Percentiles rank a stretch among this genome's conserved stretches.
These are phyloP conservation scores for Luffa acutangula DNA, from an alignment of 306 rosid genomes.

Conservation along the genomic window DNA sequence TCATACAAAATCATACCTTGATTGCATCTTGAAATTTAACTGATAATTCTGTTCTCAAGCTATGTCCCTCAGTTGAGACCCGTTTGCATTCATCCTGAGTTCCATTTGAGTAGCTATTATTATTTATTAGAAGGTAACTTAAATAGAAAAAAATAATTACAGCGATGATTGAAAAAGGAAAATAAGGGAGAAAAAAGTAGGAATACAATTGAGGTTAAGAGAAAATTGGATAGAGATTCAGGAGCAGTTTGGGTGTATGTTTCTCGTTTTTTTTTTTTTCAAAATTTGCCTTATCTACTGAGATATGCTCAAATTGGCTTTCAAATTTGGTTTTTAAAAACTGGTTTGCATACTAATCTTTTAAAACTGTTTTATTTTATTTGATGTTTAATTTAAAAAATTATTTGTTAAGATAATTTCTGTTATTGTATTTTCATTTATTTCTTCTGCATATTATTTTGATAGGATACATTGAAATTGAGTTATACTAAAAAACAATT, in stretches of 20 bases:
- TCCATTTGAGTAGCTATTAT: conserved; percentile 17
- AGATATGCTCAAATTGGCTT: neutral
- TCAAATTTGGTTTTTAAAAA: neutral
- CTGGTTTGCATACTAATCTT: neutral
- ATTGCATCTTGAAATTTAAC: conserved; percentile 92
- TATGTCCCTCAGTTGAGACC: conserved; percentile 87
- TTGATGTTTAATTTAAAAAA: neutral
- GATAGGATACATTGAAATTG: neutral
- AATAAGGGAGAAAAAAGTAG: neutral
- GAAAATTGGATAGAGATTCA: neutral
- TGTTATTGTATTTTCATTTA: neutral
- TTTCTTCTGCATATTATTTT: neutral
- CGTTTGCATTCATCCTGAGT: conserved; percentile 96
- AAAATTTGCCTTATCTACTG: neutral
- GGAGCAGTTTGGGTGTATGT: neutral
- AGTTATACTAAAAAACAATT: neutral
- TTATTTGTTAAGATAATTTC: neutral
- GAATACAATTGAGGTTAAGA: neutral
- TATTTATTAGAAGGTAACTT: neutral
- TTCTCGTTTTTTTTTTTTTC: neutral
- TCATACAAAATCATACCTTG: conserved; percentile 33
- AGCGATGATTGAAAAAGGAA: neutral
- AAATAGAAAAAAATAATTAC: neutral
- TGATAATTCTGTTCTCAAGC: conserved; percentile 78
- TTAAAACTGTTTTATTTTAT: neutral